Base-by-base conservation (phyloP, 345 rosid genomes). In the Carallia pectinifolia region DNA sequence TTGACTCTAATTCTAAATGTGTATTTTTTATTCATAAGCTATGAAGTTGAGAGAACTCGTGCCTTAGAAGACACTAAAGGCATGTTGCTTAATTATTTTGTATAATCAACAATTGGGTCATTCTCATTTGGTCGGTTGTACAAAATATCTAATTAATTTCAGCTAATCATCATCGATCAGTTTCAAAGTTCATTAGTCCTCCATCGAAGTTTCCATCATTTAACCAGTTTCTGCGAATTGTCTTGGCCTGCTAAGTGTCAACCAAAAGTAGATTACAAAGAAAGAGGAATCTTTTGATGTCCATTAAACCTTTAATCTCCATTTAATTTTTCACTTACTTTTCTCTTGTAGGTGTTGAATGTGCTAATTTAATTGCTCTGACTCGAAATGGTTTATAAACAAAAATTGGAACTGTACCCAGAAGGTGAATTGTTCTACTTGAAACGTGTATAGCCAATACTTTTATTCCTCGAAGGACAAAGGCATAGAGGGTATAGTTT, bases 61-160 rank as follows among this genome's bases (percentile, higher is more conserved):
- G 71, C 64, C 70, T 72, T 79, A 3, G 66, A 76, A 75, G 82
- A 23, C 66, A 79, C 54, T 34, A 53, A 58, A 72, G 36, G 33
- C 6, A 12, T 1, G 18, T 36, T 67, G 9, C 34, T 29, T 40
- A 38, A 8, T 27, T 60, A 38, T 59, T 31, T 38, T 31, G 37
- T 55, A 47, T 23, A 23, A 23, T 59, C 61, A 1, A 29, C 63
- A 71, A 38, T 72, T 69, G 66, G 59, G 55, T 16, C 72, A 58
- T 65, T 31, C 71, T 56, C 37, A 48, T 37, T 64, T 34, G 71
- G 79, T 68, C 72, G 63, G 72, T 34, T 61, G 59, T 62, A 44
- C 19, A 38, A 54, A 59, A 29, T 19, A 61, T 48, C 15, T 10
- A 1, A 23, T 10, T 5, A 8, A 29, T 36, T 65, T 64, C 23